Conservation (phyloP, 306 rosid genomes). For the Lotus japonicus region DNA sequence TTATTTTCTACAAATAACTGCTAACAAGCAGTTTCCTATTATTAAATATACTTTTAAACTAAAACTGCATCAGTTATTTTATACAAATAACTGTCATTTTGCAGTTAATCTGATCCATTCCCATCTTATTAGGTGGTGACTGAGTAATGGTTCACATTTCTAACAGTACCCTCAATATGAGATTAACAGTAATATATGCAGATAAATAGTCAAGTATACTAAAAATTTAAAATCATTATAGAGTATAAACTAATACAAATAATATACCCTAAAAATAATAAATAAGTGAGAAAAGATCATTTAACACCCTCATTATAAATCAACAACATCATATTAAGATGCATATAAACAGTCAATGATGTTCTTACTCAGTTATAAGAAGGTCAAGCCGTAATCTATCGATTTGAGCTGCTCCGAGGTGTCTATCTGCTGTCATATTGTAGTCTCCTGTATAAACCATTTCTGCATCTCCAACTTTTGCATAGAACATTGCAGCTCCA, state of each 20-base stretch:
- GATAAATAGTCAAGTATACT: not conserved
- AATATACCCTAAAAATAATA: not conserved
- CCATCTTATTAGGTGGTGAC: too few relatives aligned
- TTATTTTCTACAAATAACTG: too few relatives aligned
- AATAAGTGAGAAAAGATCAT: not conserved
- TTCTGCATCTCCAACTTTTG: conserved; percentile 80
- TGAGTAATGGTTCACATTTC: not conserved
- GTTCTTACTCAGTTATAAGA: conserved; percentile 77
- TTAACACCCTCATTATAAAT: conserved; percentile 8
- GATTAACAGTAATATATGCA: not conserved
- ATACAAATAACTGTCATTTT: too few relatives aligned
- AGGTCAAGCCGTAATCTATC: conserved; percentile 85
- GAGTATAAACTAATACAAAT: not conserved
- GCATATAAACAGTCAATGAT: not conserved
- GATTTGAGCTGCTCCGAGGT: conserved; percentile 97
- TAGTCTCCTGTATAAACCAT: conserved; percentile 95
- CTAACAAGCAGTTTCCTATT: too few relatives aligned
- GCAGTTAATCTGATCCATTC: too few relatives aligned
- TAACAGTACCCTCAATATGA: not conserved
- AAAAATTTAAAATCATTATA: not conserved
- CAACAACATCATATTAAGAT: not conserved
- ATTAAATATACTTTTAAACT: too few relatives aligned
- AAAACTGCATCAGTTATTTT: too few relatives aligned
- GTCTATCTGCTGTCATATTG: conserved; percentile 96
- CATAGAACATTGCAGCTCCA: conserved; percentile 98